phyloP scores from a whole-genome alignment of 495 filamentous ascomycete species.

The Neurospora tetraspora region DNA sequence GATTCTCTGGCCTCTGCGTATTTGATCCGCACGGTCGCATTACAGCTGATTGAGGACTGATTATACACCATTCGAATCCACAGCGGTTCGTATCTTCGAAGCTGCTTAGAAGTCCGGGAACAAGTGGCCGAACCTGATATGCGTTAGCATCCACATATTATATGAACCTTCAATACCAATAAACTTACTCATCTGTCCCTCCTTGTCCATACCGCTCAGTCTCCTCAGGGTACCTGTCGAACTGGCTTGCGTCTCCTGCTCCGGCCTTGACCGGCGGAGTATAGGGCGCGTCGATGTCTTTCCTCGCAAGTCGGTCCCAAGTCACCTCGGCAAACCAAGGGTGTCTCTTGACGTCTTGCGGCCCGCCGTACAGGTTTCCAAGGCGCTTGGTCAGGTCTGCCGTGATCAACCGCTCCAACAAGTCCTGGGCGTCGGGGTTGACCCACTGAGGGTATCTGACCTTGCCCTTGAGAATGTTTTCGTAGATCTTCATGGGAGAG shows the following conservation, averaged over 20 bases:
- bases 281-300: constrained; percentile 97
- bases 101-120: constrained; percentile 10
- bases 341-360: constrained; percentile 88
- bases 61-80: neutral
- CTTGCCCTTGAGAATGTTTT: constrained; percentile 88
- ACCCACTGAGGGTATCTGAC: constrained; percentile 96
- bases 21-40: neutral
- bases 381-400: constrained; percentile 89
- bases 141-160: neutral
- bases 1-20: neutral
- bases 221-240: constrained; percentile 96
- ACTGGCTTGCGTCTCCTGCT: constrained; percentile 91
- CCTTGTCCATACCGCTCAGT: constrained; percentile 75
- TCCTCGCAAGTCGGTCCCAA: constrained; percentile 85
- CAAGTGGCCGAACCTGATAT: constrained; percentile 5
- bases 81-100: neutral
- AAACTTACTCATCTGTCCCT: constrained; percentile 73
- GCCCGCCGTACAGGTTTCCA: constrained; percentile 88
- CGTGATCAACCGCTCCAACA: constrained; percentile 88
- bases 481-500: constrained; percentile 97
- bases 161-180: constrained; percentile 1
- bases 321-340: constrained; percentile 96
- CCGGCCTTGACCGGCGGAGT: constrained; percentile 93
- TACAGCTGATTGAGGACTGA: neutral
- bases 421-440: constrained; percentile 83